Evolutionary conservation across 2,329 filamentous ascomycete species (phyloP).

Genomic region (Colletotrichum lini): DNA sequence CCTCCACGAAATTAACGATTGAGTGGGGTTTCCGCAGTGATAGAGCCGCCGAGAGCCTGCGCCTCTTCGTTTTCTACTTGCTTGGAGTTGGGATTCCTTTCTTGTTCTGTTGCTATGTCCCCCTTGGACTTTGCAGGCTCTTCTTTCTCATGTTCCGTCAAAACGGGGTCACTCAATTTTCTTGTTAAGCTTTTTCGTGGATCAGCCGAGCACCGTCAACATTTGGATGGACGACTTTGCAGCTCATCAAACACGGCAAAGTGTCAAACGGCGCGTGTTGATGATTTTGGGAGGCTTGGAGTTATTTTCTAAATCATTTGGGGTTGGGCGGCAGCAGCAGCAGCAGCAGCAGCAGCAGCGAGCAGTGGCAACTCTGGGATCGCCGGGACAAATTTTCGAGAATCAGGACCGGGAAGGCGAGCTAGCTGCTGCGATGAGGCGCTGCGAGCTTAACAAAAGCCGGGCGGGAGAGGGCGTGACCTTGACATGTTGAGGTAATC

Average conservation of each 20-base stretch:
- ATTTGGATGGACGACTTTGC: conserved; percentile 9
- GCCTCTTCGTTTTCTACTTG: conserved; percentile 28
- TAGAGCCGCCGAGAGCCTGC: conserved; percentile 23
- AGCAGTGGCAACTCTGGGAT: conserved; percentile 11
- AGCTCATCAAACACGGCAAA: conserved; percentile 4
- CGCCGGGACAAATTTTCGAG: background rate
- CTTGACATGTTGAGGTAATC: conserved; percentile 18
- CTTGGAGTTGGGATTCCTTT: background rate
- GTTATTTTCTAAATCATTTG: background rate
- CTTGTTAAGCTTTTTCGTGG: background rate
- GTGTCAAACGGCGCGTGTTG: background rate
- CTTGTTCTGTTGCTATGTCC: background rate
- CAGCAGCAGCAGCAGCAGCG: background rate
- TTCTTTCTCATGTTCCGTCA: background rate
- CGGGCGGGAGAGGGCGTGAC: too few species aligned
- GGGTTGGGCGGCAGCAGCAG: background rate
- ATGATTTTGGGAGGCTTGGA: background rate
- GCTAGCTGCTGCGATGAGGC: conserved; percentile 17
- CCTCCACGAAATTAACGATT: conserved; percentile 36
- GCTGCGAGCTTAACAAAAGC: conserved; percentile 4
- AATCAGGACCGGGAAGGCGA: background rate
- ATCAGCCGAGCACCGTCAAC: background rate
- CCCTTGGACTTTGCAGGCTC: background rate
- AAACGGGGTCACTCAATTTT: background rate
- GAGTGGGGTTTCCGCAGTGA: conserved; percentile 28